A percentile compares a stretch with the other conserved stretches of the same genome.
Evolutionary conservation across 176 grass and related monocot genomes (phyloP).

Genomic region (Areca catechu): DNA sequence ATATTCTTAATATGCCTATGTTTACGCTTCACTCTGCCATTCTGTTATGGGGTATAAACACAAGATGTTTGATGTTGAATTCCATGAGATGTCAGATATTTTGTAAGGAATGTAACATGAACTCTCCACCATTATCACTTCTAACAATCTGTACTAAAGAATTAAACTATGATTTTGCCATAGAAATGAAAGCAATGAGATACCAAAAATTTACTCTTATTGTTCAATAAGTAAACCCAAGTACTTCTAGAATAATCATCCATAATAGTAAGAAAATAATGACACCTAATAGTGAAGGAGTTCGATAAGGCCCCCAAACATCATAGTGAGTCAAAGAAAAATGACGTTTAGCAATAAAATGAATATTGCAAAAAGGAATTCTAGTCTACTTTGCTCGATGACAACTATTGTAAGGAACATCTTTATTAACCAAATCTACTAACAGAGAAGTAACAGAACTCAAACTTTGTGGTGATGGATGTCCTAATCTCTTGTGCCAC

Average conservation of each 20-base stretch:
- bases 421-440: too few species aligned
- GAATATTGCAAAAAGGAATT: neutral
- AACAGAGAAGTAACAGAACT: too few species aligned
- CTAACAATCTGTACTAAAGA: neutral
- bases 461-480: too few species aligned
- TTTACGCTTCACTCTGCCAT: neutral
- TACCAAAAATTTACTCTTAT: neutral
- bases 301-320: neutral
- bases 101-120: neutral
- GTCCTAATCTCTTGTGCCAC: too few species aligned
- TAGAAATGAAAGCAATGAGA: neutral
- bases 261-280: neutral
- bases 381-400: neutral
- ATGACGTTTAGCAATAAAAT: neutral
- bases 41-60: neutral
- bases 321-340: neutral
- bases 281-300: neutral
- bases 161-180: neutral
- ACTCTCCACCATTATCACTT: neutral
- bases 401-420: neutral
- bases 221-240: neutral
- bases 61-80: neutral
- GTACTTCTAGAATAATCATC: neutral
- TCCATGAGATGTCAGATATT: neutral
- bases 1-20: neutral